Evolutionary conservation across 164 flowering plant genomes (phyloP).

Genomic region (Sextonia rubra): DNA sequence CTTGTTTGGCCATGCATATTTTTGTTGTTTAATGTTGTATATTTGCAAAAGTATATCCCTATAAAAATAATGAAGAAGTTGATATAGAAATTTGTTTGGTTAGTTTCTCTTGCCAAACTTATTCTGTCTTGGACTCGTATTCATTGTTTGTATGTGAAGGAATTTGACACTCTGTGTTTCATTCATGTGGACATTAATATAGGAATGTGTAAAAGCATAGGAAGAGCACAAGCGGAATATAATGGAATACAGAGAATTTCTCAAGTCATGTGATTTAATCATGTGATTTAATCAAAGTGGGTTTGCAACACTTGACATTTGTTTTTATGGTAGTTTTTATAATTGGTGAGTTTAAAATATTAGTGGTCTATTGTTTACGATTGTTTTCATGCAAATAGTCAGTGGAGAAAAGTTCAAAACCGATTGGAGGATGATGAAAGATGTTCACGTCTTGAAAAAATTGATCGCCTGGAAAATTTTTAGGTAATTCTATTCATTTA

Average conservation of each 20-base stretch:
- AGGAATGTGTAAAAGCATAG: conserved; percentile 82
- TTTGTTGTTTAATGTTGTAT: too few species aligned
- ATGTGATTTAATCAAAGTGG: conserved; percentile 80
- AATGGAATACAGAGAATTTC: conserved; percentile 64
- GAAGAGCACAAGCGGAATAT: conserved; percentile 74
- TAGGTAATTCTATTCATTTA: conserved; percentile 42
- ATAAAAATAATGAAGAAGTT: too few species aligned
- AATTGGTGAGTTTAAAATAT: background rate
- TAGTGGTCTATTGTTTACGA: background rate
- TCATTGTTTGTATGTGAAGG: background rate
- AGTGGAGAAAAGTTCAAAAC: conserved; percentile 92
- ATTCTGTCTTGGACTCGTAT: background rate
- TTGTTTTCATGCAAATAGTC: conserved; percentile 59
- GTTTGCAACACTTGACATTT: background rate
- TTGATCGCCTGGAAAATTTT: conserved; percentile 78
- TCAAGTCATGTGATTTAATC: conserved; percentile 93
- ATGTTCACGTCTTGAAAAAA: conserved; percentile 79
- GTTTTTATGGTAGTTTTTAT: background rate
- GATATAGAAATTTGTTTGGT: too few species aligned
- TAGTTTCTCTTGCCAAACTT: too few species aligned
- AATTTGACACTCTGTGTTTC: background rate
- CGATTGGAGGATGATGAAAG: conserved; percentile 93
- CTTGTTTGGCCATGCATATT: too few species aligned
- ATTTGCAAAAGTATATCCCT: too few species aligned
- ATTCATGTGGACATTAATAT: too few species aligned